A percentile compares a stretch with the other conserved stretches of the same genome.
These are phyloP conservation scores for Alopecurus myosuroides DNA, from an alignment of 176 grass and related monocot genomes.

Conservation along the genomic window DNA sequence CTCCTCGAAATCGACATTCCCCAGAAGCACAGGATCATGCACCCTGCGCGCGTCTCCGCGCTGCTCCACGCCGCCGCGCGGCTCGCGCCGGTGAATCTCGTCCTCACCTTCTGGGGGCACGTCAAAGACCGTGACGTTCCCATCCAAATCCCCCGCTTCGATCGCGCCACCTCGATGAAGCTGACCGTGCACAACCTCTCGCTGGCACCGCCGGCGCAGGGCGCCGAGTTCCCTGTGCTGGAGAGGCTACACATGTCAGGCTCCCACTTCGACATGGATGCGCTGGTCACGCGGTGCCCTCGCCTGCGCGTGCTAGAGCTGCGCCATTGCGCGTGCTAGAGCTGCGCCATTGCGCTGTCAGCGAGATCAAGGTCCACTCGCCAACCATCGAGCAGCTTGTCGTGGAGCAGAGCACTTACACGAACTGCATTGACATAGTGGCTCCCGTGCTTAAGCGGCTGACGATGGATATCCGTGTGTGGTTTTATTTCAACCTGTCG, in stretches of 20 bases:
- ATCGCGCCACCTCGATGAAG: neutral
- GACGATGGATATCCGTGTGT: neutral
- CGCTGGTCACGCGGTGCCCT: neutral
- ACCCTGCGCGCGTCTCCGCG: neutral
- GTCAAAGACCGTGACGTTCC: neutral
- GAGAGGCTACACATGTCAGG: neutral
- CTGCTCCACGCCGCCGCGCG: neutral
- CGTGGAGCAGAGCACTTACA: neutral
- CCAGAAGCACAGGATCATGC: neutral
- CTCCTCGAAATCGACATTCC: constrained; percentile 3
- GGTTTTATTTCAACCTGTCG: neutral
- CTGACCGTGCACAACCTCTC: neutral
- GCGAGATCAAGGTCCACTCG: neutral
- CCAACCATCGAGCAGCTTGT: neutral
- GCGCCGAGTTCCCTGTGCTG: neutral
- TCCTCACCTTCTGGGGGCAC: neutral
- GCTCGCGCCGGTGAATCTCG: neutral
- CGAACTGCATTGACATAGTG: neutral
- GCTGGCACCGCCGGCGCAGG: neutral
- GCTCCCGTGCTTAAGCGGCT: neutral
- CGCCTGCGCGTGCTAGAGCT: neutral
- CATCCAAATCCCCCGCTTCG: neutral
- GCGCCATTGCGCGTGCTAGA: neutral
- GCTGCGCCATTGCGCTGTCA: accelerated
- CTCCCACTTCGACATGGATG: neutral